Evolutionary conservation across 495 filamentous ascomycete genomes (phyloP).

Genomic region (Podospora tetraspora): DNA sequence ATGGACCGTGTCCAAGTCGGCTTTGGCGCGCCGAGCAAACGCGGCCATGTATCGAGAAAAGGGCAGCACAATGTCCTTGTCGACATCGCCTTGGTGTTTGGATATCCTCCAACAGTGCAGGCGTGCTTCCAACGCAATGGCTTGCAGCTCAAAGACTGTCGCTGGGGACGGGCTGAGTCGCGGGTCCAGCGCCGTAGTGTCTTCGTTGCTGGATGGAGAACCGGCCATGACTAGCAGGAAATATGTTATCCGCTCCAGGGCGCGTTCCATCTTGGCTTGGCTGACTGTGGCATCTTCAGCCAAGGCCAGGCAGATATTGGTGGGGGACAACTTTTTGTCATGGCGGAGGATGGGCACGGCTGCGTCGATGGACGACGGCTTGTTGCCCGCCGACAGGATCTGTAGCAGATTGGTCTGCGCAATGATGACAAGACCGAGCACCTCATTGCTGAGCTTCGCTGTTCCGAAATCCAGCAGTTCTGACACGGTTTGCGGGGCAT

Average conservation of each 20-base stretch:
- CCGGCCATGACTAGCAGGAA: slow-evolving; percentile 60
- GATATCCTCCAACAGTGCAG: slow-evolving; percentile 66
- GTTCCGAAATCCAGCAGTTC: slow-evolving; percentile 59
- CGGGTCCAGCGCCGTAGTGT: slow-evolving; percentile 41
- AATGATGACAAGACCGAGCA: slow-evolving; percentile 45
- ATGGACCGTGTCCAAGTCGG: slow-evolving; percentile 40
- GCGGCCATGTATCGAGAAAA: slow-evolving; percentile 58
- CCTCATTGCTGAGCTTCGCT: slow-evolving; percentile 33
- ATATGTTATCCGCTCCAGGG: slow-evolving; percentile 67
- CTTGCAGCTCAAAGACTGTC: slow-evolving; percentile 58
- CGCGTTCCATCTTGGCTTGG: slow-evolving; percentile 56
- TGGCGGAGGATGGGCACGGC: slow-evolving; percentile 39
- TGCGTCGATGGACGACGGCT: slow-evolving; percentile 48
- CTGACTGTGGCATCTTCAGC: slow-evolving; percentile 43
- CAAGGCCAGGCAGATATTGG: slow-evolving; percentile 53
- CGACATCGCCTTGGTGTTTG: slow-evolving; percentile 60
- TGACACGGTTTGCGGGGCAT: slow-evolving; percentile 44
- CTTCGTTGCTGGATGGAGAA: slow-evolving; percentile 49
- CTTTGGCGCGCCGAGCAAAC: slow-evolving; percentile 52
- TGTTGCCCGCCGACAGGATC: slow-evolving; percentile 45
- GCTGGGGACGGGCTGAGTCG: slow-evolving; percentile 54
- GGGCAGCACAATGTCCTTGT: slow-evolving; percentile 65
- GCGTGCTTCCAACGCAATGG: slow-evolving; percentile 60
- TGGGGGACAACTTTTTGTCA: slow-evolving; percentile 55
- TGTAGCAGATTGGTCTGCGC: slow-evolving; percentile 50